A percentile compares a stretch with the other conserved stretches of the same genome.
Conservation (phyloP, 2,329 filamentous ascomycete genomes). For the Exophiala xenobiotica region DNA sequence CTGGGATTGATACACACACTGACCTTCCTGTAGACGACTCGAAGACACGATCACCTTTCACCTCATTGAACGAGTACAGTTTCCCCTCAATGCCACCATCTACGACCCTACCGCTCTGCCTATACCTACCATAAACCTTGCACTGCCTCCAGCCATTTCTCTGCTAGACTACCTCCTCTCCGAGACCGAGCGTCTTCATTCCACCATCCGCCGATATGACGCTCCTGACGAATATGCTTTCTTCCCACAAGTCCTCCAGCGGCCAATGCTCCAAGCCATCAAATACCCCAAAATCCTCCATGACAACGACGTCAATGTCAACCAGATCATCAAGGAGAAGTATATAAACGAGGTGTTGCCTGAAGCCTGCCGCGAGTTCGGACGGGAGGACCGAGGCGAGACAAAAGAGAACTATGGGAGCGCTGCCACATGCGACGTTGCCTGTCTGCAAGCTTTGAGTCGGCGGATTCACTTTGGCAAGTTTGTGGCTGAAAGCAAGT, state of each 20-base stretch:
- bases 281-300: constrained; percentile 87
- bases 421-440: constrained; percentile 85
- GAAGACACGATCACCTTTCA: constrained; percentile 98
- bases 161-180: constrained; percentile 93
- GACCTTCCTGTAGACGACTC: constrained; percentile 66
- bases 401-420: constrained; percentile 94
- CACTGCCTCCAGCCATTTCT: constrained; percentile 91
- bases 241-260: constrained; percentile 77
- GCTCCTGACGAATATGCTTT: constrained; percentile 97
- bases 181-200: constrained; percentile 88
- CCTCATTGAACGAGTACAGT: constrained; percentile 96
- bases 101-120: constrained; percentile 77
- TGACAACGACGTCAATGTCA: constrained; percentile 85
- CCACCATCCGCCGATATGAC: constrained; percentile 89
- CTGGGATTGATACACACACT: constrained; percentile 7
- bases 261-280: constrained; percentile 81
- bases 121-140: constrained; percentile 70
- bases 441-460: constrained; percentile 83
- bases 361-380: constrained; percentile 73
- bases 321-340: constrained; percentile 77
- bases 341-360: constrained; percentile 85
- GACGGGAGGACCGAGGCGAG: constrained; percentile 77
- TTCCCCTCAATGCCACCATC: constrained; percentile 85
- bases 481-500: constrained; percentile 96
- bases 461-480: constrained; percentile 96